Evolutionary conservation across 2,329 filamentous ascomycete genomes (phyloP), one percentile per base, ranked within the genome.

Genomic region (Paracorniculantispora psalliotae): DNA sequence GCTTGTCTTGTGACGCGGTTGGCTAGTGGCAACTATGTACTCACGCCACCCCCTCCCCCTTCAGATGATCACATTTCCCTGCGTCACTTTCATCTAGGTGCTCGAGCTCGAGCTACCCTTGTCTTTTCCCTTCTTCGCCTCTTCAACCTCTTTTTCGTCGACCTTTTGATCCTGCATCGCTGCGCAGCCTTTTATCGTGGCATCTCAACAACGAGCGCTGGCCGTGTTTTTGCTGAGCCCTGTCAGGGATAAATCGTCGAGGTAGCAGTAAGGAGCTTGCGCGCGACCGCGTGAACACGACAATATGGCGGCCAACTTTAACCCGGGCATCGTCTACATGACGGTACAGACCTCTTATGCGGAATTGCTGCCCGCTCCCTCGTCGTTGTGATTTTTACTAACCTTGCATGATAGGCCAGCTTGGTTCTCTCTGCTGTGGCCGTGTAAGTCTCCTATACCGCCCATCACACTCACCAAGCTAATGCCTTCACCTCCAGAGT

Each of bases 401-500:
- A 57, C 26, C 3, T n/a, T 37, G 17, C 13, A 13, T 35, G 17
- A 39, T 44, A 60, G 59, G 39, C 39, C 12, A 60, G 59, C 59
- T 15, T 60, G 19, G 28, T 60, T 6, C 51, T 60, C 37, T 60
- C 57, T 23, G 51, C 51, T 39, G 19, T 60, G 15, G 59, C 59
- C 35, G 52, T 60, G 59, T 60, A 57, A 60, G 59, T 52, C n/a
- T 5, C 17, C 28, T 28, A 3, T 23, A 19, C 33, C 4, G 17
- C 51, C 12, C 15, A 25, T 13, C 35, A 35, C 17, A 46, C 15
- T 13, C 23, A 13, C 13, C 41, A 47, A 44, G n/a, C 9, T 28
- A 28, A 43, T 19, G 6, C 5, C 13, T 41, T 26, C 21, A n/a
- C 8, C n/a, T 21, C 17, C 58, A 79, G 77, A 13, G 68, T 74